These are phyloP conservation scores for Priceomyces haplophilus DNA, from an alignment of 805 yeast species.

Conservation along the genomic window DNA sequence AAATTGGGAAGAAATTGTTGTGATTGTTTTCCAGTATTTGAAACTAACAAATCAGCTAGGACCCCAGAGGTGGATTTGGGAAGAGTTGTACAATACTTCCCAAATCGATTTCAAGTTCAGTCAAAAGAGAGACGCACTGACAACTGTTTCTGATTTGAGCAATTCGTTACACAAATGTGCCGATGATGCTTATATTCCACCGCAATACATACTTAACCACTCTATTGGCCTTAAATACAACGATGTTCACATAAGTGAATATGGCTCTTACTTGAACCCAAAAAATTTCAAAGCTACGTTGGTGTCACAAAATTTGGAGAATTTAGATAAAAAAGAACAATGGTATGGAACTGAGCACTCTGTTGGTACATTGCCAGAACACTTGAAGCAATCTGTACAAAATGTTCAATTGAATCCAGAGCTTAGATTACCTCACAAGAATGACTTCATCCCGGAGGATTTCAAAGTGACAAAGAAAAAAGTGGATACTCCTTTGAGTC, in stretches of 20 bases:
- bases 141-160: constrained; percentile 70
- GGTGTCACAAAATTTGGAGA: constrained; percentile 49
- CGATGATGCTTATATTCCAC: constrained; percentile 48
- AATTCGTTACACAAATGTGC: constrained; percentile 51
- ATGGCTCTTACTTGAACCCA: constrained; percentile 48
- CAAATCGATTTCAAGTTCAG: constrained; percentile 71
- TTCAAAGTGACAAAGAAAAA: constrained; percentile 56
- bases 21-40: constrained; percentile 68
- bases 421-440: constrained; percentile 65
- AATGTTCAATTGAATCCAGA: constrained; percentile 22
- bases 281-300: constrained; percentile 61
- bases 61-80: constrained; percentile 76
- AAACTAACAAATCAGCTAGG: constrained; percentile 51
- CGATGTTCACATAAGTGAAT: constrained; percentile 49
- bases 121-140: constrained; percentile 71
- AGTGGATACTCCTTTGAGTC: constrained; percentile 36
- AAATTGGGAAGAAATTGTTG: constrained; percentile 59
- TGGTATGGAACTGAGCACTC: constrained; percentile 92
- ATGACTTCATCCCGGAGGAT: constrained; percentile 78
- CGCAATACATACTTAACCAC: constrained; percentile 57
- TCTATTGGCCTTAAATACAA: constrained; percentile 58
- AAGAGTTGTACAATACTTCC: constrained; percentile 71
- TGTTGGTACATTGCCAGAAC: constrained; percentile 40
- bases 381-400: constrained; percentile 32
- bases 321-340: constrained; percentile 52